These are phyloP conservation scores for Immersiporthe knoxdaviesiana DNA, from an alignment of 2,329 filamentous ascomycete genomes.

Conservation along the genomic window DNA sequence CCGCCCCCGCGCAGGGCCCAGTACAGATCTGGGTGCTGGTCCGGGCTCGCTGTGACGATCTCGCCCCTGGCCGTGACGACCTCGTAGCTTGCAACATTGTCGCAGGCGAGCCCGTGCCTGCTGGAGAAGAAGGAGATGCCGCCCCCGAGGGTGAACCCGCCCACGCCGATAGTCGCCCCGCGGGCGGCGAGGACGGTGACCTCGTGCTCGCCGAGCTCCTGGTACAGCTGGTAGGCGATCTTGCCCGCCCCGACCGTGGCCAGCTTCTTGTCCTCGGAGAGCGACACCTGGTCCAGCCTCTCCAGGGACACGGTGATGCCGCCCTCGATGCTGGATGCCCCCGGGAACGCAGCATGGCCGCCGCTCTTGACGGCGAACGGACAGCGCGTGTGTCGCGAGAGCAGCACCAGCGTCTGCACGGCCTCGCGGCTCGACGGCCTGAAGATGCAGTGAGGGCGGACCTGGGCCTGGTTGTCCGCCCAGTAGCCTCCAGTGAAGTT, in stretches of 20 bases:
- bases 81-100: conserved; percentile 20
- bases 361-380: conserved; percentile 22
- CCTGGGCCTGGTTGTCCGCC: conserved; percentile 28
- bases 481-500: conserved; percentile 27
- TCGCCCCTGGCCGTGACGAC: conserved; percentile 28
- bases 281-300: neutral
- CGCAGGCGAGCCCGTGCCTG: conserved; percentile 13
- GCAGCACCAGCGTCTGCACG: conserved; percentile 4
- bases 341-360: conserved; percentile 16
- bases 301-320: conserved; percentile 19
- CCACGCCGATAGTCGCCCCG: conserved; percentile 10
- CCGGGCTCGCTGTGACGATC: conserved; percentile 40
- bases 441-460: conserved; percentile 25
- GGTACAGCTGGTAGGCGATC: neutral
- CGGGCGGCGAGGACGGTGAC: conserved; percentile 11
- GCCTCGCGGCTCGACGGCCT: conserved; percentile 7
- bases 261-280: conserved; percentile 10
- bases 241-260: conserved; percentile 6
- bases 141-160: conserved; percentile 17
- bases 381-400: conserved; percentile 16
- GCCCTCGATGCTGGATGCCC: conserved; percentile 15
- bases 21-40: conserved; percentile 54
- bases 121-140: conserved; percentile 19
- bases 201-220: conserved; percentile 9
- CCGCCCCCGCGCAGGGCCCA: conserved; percentile 50